Evolutionary conservation across 768 basidiomycete genomes (phyloP).

Genomic region (Pisolithus albus): DNA sequence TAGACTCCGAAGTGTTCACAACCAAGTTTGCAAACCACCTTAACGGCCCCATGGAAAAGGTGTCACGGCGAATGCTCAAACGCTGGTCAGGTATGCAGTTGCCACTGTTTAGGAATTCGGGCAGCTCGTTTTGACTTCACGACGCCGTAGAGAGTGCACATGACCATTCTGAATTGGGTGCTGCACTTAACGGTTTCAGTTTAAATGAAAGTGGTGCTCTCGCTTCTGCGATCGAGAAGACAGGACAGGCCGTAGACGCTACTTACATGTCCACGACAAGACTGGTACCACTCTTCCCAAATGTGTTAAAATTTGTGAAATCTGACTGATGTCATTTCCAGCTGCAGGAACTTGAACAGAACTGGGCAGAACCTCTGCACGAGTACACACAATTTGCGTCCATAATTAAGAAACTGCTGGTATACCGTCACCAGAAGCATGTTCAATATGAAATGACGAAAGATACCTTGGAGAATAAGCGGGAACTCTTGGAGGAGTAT

Average conservation of each 20-base stretch:
- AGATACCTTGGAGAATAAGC: constrained; percentile 78
- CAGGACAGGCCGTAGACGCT: constrained; percentile 91
- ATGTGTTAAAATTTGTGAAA: constrained; percentile 1
- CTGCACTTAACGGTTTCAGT: constrained; percentile 87
- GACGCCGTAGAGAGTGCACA: constrained; percentile 58
- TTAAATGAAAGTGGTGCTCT: constrained; percentile 73
- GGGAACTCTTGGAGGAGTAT: constrained; percentile 77
- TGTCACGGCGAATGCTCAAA: constrained; percentile 86
- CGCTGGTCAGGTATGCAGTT: constrained; percentile 78
- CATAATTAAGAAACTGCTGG: constrained; percentile 91
- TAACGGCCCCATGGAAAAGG: constrained; percentile 90
- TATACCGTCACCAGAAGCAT: constrained; percentile 96
- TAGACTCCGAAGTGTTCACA: constrained; percentile 94
- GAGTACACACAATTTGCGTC: constrained; percentile 92
- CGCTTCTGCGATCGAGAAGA: constrained; percentile 87
- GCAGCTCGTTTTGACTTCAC: constrained; percentile 3
- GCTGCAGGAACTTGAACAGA: constrained; percentile 92
- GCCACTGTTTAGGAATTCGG: background rate
- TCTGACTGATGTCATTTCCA: constrained; percentile 26
- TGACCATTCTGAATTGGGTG: constrained; percentile 88
- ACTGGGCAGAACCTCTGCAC: constrained; percentile 92
- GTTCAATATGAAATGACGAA: constrained; percentile 97
- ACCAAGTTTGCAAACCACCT: constrained; percentile 92
- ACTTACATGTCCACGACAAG: constrained; percentile 90
- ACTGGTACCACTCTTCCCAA: constrained; percentile 47